Evolutionary conservation across 2,329 filamentous ascomycete species (phyloP), one percentile per base, ranked within the genome.

Genomic region (Sordariomycetes sp.): DNA sequence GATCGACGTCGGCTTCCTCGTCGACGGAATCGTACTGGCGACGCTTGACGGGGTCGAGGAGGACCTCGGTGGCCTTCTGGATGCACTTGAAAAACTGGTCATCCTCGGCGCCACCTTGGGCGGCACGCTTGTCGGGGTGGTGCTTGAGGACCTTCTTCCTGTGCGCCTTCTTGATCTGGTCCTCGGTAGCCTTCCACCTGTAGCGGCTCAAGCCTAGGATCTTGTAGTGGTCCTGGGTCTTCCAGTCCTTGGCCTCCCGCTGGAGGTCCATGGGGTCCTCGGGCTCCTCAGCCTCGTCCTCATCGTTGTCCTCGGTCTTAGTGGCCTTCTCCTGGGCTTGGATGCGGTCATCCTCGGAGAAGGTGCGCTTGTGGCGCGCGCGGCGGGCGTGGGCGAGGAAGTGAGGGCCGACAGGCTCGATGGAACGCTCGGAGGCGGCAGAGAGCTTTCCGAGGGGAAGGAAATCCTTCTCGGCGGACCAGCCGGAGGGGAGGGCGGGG

Each of bases 61-160:
- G 82, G 34, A 96, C 75, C 53, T 98, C 92, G 50, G 83, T 90
- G 38, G 92, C 92, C 64, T 95, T 95, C 61, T 98, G 93, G 61
- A 98, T 98, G 64, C 93, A 98, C 75, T 98, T 98, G 82, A 98
- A 98, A 73, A 98, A 98, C 60, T 84, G 86, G 62, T 98, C 92
- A 63, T 95, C 90, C 52, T 96, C 88, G 47, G 77, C 75, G 50
- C 77, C 75, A 41, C 92, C 92, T 31, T 81, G 75, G 19, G 92
- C 92, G 12, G 93, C 92, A 70, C 93, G 94, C 81, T 98, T 98
- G 63, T 98, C 92, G 42, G 92, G 92, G 64, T 98, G 92, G 63
- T 98, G 92, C 68, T 87, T 90, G 46, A 98, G 82, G 45, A 98
- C 92, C 82, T 98, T 98, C 79, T 94, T 95, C 69, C 92, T 86